These are phyloP conservation scores for Candida dendrica DNA, from an alignment of 805 yeast species.

Conservation along the genomic window DNA sequence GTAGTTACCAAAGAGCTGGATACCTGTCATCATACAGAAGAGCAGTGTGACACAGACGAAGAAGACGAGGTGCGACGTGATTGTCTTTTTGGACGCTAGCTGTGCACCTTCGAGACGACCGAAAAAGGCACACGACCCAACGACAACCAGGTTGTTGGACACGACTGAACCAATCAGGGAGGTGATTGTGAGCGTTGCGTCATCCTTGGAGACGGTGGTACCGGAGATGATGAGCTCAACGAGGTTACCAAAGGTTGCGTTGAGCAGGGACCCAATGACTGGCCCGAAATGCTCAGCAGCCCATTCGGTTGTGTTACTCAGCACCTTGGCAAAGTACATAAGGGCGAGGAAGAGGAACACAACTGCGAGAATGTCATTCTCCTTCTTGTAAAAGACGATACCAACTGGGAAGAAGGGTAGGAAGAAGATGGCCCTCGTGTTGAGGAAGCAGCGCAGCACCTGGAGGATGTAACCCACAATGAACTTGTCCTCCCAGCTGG, in stretches of 20 bases:
- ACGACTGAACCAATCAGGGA: constrained; percentile 41
- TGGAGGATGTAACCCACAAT: constrained; percentile 12
- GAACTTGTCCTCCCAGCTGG: constrained; percentile 8
- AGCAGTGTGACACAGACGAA: constrained; percentile 12
- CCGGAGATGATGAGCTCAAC: constrained; percentile 44
- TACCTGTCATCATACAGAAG: constrained; percentile 12
- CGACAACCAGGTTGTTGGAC: constrained; percentile 34
- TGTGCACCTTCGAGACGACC: constrained; percentile 14
- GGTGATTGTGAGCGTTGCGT: constrained; percentile 42
- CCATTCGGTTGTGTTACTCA: constrained; percentile 17
- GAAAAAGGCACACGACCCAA: constrained; percentile 17
- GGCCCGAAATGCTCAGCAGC: constrained; percentile 23
- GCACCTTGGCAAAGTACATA: constrained; percentile 17
- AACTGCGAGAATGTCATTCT: constrained; percentile 13
- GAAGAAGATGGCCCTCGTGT: constrained; percentile 13
- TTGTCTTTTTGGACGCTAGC: constrained; percentile 9
- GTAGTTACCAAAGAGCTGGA: constrained; percentile 10
- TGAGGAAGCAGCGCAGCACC: constrained; percentile 9
- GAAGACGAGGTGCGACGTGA: constrained; percentile 13
- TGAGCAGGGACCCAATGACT: constrained; percentile 40
- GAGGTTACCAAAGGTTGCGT: constrained; percentile 45
- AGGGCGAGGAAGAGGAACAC: constrained; percentile 14
- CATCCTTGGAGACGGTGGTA: constrained; percentile 39
- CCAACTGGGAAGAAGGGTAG: constrained; percentile 17
- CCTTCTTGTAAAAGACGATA: constrained; percentile 9